These are phyloP conservation scores for Psilocybe cubensis DNA, from an alignment of 768 basidiomycete genomes.

Conservation along the genomic window DNA sequence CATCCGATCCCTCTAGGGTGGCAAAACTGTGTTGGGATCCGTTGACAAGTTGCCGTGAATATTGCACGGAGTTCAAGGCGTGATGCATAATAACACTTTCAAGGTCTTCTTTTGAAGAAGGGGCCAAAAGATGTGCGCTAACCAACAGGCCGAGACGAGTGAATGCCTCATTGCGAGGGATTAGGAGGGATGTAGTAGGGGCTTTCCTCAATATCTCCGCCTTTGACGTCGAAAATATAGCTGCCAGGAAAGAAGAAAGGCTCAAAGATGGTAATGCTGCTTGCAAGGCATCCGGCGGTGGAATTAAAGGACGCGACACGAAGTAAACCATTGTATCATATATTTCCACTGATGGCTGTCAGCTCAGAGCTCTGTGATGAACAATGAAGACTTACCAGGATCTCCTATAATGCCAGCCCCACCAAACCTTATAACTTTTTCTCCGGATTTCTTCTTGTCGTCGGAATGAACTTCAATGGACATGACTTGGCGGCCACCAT, in stretches of 20 bases:
- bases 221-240: constrained; percentile 84
- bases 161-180: constrained; percentile 92
- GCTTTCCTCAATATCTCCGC: constrained; percentile 67
- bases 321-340: constrained; percentile 89
- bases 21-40: constrained; percentile 75
- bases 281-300: constrained; percentile 81
- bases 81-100: constrained; percentile 90
- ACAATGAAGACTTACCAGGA: constrained; percentile 54
- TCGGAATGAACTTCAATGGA: constrained; percentile 61
- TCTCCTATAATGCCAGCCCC: constrained; percentile 82
- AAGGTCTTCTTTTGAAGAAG: constrained; percentile 79
- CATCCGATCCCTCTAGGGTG: constrained; percentile 84
- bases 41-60: constrained; percentile 59
- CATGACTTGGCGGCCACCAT: constrained; percentile 71
- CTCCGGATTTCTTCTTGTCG: constrained; percentile 48
- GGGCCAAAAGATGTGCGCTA: constrained; percentile 81
- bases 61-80: constrained; percentile 75
- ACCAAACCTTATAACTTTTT: constrained; percentile 74
- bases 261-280: constrained; percentile 83
- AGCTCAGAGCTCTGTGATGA: neutral
- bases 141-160: constrained; percentile 81
- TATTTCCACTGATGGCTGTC: constrained; percentile 56
- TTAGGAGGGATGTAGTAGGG: constrained; percentile 78
- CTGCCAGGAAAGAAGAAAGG: constrained; percentile 88
- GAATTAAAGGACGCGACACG: constrained; percentile 79